Evolutionary conservation across 2,329 filamentous ascomycete genomes (phyloP), one percentile per base, ranked within the genome.

Genomic region (Zymoseptoria brevis): DNA sequence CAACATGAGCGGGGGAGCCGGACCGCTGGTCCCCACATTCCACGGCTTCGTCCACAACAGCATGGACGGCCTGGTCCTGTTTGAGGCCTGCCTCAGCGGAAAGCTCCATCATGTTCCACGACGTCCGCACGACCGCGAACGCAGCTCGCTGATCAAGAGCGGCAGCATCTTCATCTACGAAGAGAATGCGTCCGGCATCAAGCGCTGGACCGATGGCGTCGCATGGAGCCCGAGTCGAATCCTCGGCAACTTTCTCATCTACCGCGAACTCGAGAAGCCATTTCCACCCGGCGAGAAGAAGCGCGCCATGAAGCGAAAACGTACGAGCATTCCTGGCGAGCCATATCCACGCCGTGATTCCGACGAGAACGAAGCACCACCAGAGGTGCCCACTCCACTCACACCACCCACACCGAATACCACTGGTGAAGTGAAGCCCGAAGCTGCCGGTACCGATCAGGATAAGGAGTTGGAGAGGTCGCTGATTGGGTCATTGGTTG

Each of bases 131-230:
- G 92, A 96, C 68, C 82, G 90, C 55, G 92, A 96, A 74, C 83
- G 91, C 55, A 79, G 80, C 22, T 80, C 84, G 19, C 82, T 96
- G 55, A 94, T 96, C 70, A 83, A 83, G 65, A 95, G 90, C 66
- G 92, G 92, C 41, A 87, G 88, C 65, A 83, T 96, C 53, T 94
- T 96, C 75, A 89, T 96, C 65, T 96, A 96, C 73, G 90, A 96
- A 69, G 90, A 96, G 72, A 87, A 90, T 62, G 87, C 89, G 0
- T 95, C 91, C 0, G 90, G 90, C 4, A 96, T 96, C 76, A 95
- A 95, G 76, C 82, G 92, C 58, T 96, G 92, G 92, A 96, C 91
- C 0, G 92, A 96, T 67, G 91, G 92, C 13, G 84, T 93, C 9
- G 87, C 87, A 6, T 96, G 92, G 92, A 95, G 89, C 66, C 92